Evolutionary conservation across 768 basidiomycete species (phyloP).

Genomic region (Podaxis mareebaensis): DNA sequence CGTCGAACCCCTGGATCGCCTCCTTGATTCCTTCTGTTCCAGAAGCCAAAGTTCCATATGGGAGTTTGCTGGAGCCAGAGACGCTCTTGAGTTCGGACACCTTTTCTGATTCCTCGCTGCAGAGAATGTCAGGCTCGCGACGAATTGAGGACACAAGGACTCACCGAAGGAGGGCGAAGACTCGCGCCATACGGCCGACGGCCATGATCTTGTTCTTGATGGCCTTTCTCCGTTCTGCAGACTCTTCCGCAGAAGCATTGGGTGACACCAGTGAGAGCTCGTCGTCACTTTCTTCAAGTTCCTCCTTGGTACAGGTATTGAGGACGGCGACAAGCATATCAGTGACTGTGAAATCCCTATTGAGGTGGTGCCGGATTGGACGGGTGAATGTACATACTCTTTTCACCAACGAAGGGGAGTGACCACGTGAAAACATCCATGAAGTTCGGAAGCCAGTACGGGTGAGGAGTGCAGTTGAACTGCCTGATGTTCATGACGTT

Average conservation of each 20-base stretch:
- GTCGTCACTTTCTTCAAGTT: constrained; percentile 85
- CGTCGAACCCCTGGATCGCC: constrained; percentile 89
- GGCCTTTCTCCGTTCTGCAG: constrained; percentile 76
- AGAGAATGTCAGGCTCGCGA: not conserved
- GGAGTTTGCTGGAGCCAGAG: constrained; percentile 73
- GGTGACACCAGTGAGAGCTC: constrained; percentile 43
- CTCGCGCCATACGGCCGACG: constrained; percentile 93
- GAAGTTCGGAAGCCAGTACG: constrained; percentile 98
- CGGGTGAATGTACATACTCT: constrained; percentile 59
- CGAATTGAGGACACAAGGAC: constrained; percentile 26
- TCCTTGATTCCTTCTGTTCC: constrained; percentile 96
- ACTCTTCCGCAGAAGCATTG: constrained; percentile 44
- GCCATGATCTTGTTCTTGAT: constrained; percentile 99
- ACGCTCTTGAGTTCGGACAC: constrained; percentile 96
- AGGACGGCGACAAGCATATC: constrained; percentile 98
- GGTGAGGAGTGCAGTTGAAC: constrained; percentile 95
- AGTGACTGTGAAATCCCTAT: constrained; percentile 62
- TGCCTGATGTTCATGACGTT: constrained; percentile 99
- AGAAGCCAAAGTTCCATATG: constrained; percentile 80
- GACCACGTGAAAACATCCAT: constrained; percentile 99
- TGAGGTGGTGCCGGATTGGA: constrained; percentile 8
- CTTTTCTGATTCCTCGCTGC: constrained; percentile 95
- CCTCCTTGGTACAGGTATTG: constrained; percentile 94
- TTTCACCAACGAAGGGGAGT: constrained; percentile 96
- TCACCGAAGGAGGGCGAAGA: constrained; percentile 93